Conservation (phyloP, 2,329 filamentous ascomycete species). For the Sarocladium strictum region DNA sequence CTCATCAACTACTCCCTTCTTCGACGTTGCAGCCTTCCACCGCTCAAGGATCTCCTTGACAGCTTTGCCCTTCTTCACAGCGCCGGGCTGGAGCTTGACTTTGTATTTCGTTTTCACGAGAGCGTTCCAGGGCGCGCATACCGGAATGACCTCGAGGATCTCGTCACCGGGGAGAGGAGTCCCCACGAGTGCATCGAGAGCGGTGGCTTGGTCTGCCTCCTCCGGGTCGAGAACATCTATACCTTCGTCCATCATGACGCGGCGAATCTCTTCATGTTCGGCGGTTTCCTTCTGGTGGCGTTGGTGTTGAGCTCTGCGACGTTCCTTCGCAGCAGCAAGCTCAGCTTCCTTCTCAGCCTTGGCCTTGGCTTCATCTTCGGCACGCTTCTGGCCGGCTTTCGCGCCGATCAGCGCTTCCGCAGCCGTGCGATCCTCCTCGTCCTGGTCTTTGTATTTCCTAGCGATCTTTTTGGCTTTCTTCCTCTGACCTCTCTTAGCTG, state of each 20-base stretch:
- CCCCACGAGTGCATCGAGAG: slow-evolving; percentile 69
- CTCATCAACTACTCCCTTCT: slow-evolving; percentile 57
- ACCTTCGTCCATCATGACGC: slow-evolving; percentile 52
- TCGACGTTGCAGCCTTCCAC: slow-evolving; percentile 63
- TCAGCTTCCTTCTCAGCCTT: slow-evolving; percentile 65
- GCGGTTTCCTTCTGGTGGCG: slow-evolving; percentile 69
- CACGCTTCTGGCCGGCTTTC: slow-evolving; percentile 57
- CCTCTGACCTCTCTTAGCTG: slow-evolving; percentile 65
- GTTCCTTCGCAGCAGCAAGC: slow-evolving; percentile 62
- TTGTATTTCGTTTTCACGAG: slow-evolving; percentile 79
- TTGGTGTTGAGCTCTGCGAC: slow-evolving; percentile 74
- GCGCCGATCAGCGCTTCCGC: slow-evolving; percentile 86
- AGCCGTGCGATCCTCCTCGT: slow-evolving; percentile 83
- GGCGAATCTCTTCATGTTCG: slow-evolving; percentile 67
- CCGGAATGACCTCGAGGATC: slow-evolving; percentile 59
- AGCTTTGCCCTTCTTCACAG: slow-evolving; percentile 89
- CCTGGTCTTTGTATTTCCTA: slow-evolving; percentile 86
- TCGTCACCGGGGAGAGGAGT: slow-evolving; percentile 77
- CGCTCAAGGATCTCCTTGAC: slow-evolving; percentile 81
- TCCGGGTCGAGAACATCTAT: slow-evolving; percentile 55
- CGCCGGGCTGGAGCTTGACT: slow-evolving; percentile 85
- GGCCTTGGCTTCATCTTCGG: slow-evolving; percentile 60
- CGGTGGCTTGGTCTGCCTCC: slow-evolving; percentile 46
- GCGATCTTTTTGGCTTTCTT: slow-evolving; percentile 83
- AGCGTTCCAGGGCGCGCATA: slow-evolving; percentile 61